Conservation (phyloP, 768 basidiomycete species). For the Leccinum rimulosum region DNA sequence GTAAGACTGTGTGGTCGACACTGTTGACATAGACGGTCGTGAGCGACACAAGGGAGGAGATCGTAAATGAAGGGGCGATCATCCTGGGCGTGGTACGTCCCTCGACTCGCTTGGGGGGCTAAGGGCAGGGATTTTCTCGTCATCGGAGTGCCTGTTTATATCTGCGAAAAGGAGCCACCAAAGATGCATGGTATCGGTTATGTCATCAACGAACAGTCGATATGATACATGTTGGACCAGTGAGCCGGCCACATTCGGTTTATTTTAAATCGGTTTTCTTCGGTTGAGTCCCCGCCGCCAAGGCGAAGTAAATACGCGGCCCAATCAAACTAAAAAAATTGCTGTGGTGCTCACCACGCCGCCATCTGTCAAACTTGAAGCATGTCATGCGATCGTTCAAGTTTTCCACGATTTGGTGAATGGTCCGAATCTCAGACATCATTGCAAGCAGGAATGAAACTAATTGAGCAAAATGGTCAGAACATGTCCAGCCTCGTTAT, state of each 20-base stretch:
- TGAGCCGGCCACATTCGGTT: background rate
- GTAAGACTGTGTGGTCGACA: background rate
- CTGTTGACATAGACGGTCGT: background rate
- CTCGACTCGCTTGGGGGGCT: background rate
- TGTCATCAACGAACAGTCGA: background rate
- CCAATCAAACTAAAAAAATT: background rate
- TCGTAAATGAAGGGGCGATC: background rate
- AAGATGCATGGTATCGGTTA: background rate
- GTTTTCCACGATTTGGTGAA: background rate
- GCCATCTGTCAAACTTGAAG: background rate
- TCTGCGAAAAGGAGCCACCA: background rate
- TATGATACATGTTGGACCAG: background rate
- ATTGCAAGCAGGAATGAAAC: background rate
- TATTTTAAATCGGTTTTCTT: background rate
- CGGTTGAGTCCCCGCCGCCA: background rate
- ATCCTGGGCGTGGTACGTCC: background rate
- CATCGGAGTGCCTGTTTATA: background rate
- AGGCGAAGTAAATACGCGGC: background rate
- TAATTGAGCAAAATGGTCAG: background rate
- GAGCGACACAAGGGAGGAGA: conserved; percentile 4
- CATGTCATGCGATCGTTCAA: background rate
- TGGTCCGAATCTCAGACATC: background rate
- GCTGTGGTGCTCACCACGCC: background rate
- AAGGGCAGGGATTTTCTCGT: background rate
- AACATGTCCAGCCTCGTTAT: background rate